Percentiles rank a stretch among this genome's conserved stretches.
phyloP scores from a whole-genome alignment of 768 basidiomycete species.

The Lyophyllum atratum region DNA sequence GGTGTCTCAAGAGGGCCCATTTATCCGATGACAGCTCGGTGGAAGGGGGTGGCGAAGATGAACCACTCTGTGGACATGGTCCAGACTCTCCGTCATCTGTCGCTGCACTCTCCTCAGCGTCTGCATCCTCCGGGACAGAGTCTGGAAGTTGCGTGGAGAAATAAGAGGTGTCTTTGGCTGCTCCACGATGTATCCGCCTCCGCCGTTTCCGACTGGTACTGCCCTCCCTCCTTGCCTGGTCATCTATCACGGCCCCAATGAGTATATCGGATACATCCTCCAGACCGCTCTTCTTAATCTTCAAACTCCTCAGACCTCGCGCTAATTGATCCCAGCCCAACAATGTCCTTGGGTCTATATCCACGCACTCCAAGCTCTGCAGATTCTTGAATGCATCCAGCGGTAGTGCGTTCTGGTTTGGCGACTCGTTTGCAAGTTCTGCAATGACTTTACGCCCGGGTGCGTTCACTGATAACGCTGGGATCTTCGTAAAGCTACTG shows the following conservation, averaged over 20 bases:
- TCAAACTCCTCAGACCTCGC: conserved; percentile 70
- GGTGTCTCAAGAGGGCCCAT: conserved; percentile 76
- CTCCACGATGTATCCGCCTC: conserved; percentile 42
- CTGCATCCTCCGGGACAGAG: conserved; percentile 54
- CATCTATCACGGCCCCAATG: conserved; percentile 77
- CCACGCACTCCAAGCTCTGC: conserved; percentile 69
- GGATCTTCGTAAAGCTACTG: conserved; percentile 89
- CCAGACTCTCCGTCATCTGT: conserved; percentile 19
- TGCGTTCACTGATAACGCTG: conserved; percentile 68
- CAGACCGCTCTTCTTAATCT: conserved; percentile 76
- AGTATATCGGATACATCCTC: conserved; percentile 82
- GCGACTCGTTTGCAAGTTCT: conserved; percentile 69
- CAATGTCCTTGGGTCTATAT: conserved; percentile 81
- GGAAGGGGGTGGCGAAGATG: conserved; percentile 30
- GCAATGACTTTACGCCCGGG: conserved; percentile 66
- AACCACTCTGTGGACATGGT: conserved; percentile 16
- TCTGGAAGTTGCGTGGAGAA: conserved; percentile 53
- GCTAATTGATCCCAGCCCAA: conserved; percentile 84
- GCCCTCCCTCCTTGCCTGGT: conserved; percentile 65
- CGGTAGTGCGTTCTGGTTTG: conserved; percentile 75
- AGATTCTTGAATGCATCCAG: conserved; percentile 86
- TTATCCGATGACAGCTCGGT: conserved; percentile 55
- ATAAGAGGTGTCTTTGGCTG: conserved; percentile 46
- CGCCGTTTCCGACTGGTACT: conserved; percentile 47
- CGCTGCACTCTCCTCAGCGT: conserved; percentile 21